Conservation (phyloP, 169 alveolate genomes). For the Perkinsus olseni region DNA sequence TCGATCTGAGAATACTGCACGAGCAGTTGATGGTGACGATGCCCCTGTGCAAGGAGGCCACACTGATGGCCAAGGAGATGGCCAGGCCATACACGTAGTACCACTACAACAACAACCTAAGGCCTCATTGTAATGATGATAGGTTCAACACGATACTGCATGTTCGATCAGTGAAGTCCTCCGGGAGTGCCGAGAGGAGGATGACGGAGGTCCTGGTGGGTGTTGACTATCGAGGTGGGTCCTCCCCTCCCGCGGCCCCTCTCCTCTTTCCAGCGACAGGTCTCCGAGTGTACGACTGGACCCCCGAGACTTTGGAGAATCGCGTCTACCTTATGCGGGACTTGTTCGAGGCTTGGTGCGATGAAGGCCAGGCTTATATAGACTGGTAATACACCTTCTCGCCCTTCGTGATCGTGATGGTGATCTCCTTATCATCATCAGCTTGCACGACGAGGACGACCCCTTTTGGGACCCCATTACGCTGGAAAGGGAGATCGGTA, state of each 20-base stretch:
- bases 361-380: background rate
- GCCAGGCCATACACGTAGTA: background rate
- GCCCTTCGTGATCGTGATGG: background rate
- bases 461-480: conserved; percentile 21
- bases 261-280: background rate
- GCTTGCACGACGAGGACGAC: background rate
- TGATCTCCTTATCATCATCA: background rate
- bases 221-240: background rate
- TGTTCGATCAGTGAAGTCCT: background rate
- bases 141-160: background rate
- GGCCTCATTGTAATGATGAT: too few relatives aligned
- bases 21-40: background rate
- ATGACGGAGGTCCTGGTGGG: background rate
- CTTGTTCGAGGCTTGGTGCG: conserved; percentile 14
- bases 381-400: background rate
- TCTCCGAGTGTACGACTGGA: conserved; percentile 8
- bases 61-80: conserved; percentile 18
- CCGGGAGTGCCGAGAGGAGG: background rate
- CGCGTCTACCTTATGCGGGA: conserved; percentile 23
- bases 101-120: background rate
- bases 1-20: conserved; percentile 10
- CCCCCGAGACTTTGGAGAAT: conserved; percentile 8
- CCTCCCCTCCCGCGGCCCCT: background rate
- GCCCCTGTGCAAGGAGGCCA: conserved; percentile 21
- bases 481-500: conserved; percentile 1